These are phyloP conservation scores for Cladosporium sp. DNA, from an alignment of 2,329 filamentous ascomycete species.

Conservation along the genomic window DNA sequence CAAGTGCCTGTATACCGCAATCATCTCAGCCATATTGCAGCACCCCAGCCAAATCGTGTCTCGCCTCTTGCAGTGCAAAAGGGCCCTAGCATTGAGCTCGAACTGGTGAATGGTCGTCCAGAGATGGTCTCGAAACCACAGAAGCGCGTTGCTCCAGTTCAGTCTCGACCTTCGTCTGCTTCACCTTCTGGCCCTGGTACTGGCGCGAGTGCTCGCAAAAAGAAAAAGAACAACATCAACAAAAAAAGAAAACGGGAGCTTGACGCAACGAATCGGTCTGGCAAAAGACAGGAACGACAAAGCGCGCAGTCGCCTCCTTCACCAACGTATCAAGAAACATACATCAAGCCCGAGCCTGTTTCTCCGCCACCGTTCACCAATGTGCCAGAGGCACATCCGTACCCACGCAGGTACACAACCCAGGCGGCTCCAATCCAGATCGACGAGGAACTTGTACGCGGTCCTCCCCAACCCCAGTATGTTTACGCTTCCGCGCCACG, in stretches of 20 bases:
- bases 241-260: slow-evolving; percentile 34
- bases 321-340: slow-evolving; percentile 38
- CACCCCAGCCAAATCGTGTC: slow-evolving; percentile 70
- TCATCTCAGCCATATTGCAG: slow-evolving; percentile 59
- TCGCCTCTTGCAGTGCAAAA: slow-evolving; percentile 54
- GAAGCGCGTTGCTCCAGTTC: slow-evolving; percentile 16
- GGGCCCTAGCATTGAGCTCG: slow-evolving; percentile 38
- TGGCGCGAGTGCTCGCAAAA: slow-evolving; percentile 16
- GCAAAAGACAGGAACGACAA: slow-evolving; percentile 30
- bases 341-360: slow-evolving; percentile 60
- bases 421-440: slow-evolving; percentile 17
- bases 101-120: slow-evolving; percentile 44
- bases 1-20: slow-evolving; percentile 65
- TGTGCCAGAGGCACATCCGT: slow-evolving; percentile 34
- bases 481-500: slow-evolving; percentile 15
- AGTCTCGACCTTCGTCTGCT: slow-evolving; percentile 24
- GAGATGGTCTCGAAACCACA: slow-evolving; percentile 27
- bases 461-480: slow-evolving; percentile 44
- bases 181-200: slow-evolving; percentile 23
- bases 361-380: slow-evolving; percentile 55
- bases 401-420: slow-evolving; percentile 26
- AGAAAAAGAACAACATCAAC: slow-evolving; percentile 31
- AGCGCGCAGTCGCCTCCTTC: slow-evolving; percentile 33
- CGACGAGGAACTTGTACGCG: slow-evolving; percentile 37
- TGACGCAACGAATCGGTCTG: slow-evolving; percentile 18